phyloP scores from a whole-genome alignment of 2,329 filamentous ascomycete genomes.

The Metarhizium guizhouense region DNA sequence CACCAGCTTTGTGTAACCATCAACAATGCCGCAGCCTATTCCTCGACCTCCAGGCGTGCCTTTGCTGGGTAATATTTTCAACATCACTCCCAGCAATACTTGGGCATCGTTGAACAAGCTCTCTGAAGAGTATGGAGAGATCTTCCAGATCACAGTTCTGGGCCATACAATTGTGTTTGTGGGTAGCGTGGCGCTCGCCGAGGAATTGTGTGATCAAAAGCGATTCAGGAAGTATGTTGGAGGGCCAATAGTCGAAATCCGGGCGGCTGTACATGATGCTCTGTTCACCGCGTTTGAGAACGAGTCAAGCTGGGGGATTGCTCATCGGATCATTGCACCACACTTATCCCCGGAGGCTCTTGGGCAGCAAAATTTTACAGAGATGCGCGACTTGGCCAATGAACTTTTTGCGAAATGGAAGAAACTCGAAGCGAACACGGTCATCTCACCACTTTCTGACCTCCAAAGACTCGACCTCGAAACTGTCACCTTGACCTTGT shows the following conservation, averaged over 20 bases:
- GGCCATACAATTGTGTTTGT: conserved; percentile 31
- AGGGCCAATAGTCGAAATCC: conserved; percentile 43
- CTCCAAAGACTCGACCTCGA: conserved; percentile 47
- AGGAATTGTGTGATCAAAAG: conserved; percentile 42
- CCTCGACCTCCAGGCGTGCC: conserved; percentile 25
- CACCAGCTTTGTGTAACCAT: not conserved
- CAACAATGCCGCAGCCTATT: conserved; percentile 24
- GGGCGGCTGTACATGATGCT: conserved; percentile 37
- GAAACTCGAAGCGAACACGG: conserved; percentile 19
- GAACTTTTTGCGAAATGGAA: conserved; percentile 44
- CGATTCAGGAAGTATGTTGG: conserved; percentile 46
- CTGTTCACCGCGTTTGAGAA: conserved; percentile 44
- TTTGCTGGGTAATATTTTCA: conserved; percentile 27
- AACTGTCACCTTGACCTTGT: conserved; percentile 39
- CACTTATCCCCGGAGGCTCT: conserved; percentile 26
- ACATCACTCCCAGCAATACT: conserved; percentile 25
- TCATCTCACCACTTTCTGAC: conserved; percentile 36
- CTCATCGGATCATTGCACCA: conserved; percentile 43
- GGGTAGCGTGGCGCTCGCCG: conserved; percentile 36
- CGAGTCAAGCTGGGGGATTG: conserved; percentile 39
- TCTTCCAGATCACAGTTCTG: conserved; percentile 28
- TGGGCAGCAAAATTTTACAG: conserved; percentile 26
- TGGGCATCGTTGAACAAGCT: conserved; percentile 28
- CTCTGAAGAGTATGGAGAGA: conserved; percentile 26
- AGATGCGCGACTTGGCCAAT: conserved; percentile 38